Evolutionary conservation across 148 eudicot genomes (phyloP), one percentile per base, ranked within the genome.

Genomic region (Polygonum maritimum): DNA sequence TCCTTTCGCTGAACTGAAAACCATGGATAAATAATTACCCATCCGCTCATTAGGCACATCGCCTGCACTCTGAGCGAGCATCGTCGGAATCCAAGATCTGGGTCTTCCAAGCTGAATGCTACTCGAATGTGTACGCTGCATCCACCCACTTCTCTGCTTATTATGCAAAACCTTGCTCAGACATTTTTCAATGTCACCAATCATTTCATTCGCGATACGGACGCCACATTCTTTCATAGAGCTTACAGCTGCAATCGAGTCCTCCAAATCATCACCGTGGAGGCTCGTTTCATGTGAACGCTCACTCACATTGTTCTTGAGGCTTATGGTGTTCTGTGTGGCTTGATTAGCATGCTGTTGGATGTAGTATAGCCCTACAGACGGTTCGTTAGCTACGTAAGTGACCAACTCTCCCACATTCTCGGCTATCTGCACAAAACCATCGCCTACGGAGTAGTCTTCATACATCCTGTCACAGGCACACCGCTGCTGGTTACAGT

Each of bases 311-410:
- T 80, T 80, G 54, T 77, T 84, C 52, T 78, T 84, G 52, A 83
- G 81, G 80, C 78, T 85, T 11, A 87, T 51, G 18, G 87, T 80
- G 80, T 84, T 89, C 31, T 86, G 85, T n/a, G 80, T 83, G n/a
- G 90, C 86, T 35, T 87, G 81, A 73, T 82, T 83, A 33, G 83
- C 77, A 76, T 89, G 92, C 71, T 89, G 88, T 58, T 89, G 92
- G 76, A 89, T 71, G 48, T 89, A 89, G 81, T 79, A 89, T 73
- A 87, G 92, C 39, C 92, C 92, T 70, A 87, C 86, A 0, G 92
- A 89, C 79, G 92, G 92, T 75, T 89, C 92, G 75, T 89, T 89
- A 13, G 92, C 92, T 49, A 82, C 74, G 36, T 76, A 87, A 40
- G 84, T 89, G 75, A 85, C 80, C 86, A 87, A 85, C 36, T 84